These are phyloP conservation scores for Populus euphratica DNA, from an alignment of 345 rosid genomes.

Conservation along the genomic window DNA sequence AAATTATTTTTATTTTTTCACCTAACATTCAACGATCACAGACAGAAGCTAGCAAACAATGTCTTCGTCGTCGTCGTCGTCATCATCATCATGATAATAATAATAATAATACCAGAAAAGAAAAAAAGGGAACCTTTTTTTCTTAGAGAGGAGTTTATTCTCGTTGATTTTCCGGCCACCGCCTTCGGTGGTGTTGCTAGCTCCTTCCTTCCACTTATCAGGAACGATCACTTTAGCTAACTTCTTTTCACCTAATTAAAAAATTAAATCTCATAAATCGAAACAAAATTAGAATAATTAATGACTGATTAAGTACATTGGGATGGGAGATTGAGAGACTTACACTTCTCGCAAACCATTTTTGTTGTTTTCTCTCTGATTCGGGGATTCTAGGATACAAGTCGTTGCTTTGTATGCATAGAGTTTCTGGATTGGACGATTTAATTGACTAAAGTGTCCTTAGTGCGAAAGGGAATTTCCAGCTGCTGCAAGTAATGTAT, in stretches of 20 bases:
- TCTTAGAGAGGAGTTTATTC: constrained; percentile 95
- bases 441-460: background rate
- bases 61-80: no score
- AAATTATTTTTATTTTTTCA: background rate
- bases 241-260: constrained; percentile 77
- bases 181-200: constrained; percentile 83
- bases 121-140: constrained; percentile 45
- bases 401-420: background rate
- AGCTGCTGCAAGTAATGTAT: no score
- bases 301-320: background rate
- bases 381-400: constrained; percentile 4
- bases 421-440: background rate
- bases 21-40: background rate
- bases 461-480: background rate
- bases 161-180: constrained; percentile 97
- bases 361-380: background rate
- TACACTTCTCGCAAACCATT: constrained; percentile 97
- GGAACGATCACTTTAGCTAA: constrained; percentile 93
- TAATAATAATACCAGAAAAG: no score
- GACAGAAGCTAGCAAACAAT: background rate
- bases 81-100: background rate
- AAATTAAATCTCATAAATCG: background rate
- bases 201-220: constrained; percentile 99
- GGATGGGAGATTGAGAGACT: constrained; percentile 16
- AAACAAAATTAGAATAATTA: background rate